phyloP scores from a whole-genome alignment of 2,329 filamentous ascomycete genomes.

The Pseudopyricularia javanii region DNA sequence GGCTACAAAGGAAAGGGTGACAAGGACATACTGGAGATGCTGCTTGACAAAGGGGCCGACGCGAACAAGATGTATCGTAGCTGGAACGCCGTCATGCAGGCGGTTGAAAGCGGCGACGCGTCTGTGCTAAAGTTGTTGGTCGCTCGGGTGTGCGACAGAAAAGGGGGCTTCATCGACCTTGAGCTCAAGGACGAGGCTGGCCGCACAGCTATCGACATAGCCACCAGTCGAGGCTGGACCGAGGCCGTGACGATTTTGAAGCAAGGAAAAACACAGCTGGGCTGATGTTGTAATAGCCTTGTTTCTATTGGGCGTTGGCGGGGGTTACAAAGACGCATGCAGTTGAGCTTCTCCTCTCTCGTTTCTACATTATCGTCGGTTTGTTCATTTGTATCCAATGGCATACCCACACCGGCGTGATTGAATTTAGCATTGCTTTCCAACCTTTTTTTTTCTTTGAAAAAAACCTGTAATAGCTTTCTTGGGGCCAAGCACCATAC shows the following conservation, averaged over 20 bases:
- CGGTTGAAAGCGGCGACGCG: conserved; percentile 50
- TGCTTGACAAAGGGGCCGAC: conserved; percentile 52
- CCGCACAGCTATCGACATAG: conserved; percentile 39
- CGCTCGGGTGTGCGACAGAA: conserved; percentile 11
- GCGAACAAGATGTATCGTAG: conserved; percentile 56
- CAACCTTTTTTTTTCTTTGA: too few relatives aligned
- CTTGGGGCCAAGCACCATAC: too few relatives aligned
- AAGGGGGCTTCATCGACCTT: conserved; percentile 9
- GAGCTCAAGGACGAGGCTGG: conserved; percentile 13
- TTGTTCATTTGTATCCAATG: too few relatives aligned
- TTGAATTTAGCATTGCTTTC: too few relatives aligned
- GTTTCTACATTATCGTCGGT: too few relatives aligned
- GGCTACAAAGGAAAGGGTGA: conserved; percentile 38
- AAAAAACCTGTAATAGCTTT: too few relatives aligned
- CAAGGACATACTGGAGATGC: conserved; percentile 47
- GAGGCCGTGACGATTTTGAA: conserved; percentile 38
- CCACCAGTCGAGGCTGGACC: conserved; percentile 43
- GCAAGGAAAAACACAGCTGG: background rate
- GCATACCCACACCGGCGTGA: too few relatives aligned
- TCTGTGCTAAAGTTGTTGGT: conserved; percentile 39
- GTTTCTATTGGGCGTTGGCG: background rate
- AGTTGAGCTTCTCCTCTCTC: too few relatives aligned
- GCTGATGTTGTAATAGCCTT: background rate
- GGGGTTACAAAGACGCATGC: background rate
- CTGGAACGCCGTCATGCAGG: conserved; percentile 55